Evolutionary conservation across 1,284 basidiomycete genomes (phyloP).

Genomic region (Wolfiporia cocos): DNA sequence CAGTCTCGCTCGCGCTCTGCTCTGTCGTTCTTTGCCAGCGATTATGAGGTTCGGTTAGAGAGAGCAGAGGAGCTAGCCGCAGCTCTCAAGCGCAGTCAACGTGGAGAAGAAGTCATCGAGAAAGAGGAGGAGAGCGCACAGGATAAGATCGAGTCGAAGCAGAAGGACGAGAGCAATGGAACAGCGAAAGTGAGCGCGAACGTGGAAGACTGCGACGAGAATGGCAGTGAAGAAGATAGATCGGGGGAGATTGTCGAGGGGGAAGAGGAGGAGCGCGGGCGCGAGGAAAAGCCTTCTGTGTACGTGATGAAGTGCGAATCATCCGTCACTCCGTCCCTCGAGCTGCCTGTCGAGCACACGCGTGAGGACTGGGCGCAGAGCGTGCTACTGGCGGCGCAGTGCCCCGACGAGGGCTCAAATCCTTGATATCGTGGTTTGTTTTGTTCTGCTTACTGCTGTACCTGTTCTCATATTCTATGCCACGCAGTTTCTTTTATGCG

Average conservation of each 20-base stretch:
- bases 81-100: too few species aligned
- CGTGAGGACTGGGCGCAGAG: constrained; percentile 56
- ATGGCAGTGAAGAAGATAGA: constrained; percentile 20
- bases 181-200: too few species aligned
- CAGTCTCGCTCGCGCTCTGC: constrained; percentile 27
- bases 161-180: not conserved
- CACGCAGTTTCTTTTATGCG: too few species aligned
- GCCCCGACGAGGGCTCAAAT: not conserved
- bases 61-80: too few species aligned
- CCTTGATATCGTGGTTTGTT: not conserved
- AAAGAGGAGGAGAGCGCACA: not conserved
- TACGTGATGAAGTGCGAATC: constrained; percentile 1
- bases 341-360: constrained; percentile 28
- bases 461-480: too few species aligned
- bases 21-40: constrained; percentile 29
- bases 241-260: constrained; percentile 3
- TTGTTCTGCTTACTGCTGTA: not conserved
- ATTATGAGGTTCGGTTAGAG: constrained; percentile 7
- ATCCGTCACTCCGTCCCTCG: constrained; percentile 20
- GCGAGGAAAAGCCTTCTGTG: not conserved
- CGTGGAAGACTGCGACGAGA: too few species aligned
- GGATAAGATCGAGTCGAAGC: too few species aligned
- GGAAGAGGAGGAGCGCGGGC: not conserved
- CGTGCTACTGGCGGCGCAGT: constrained; percentile 49
- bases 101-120: too few species aligned